Conservation (phyloP, 73 alveolate species). For the Paramecium primaurelia region DNA sequence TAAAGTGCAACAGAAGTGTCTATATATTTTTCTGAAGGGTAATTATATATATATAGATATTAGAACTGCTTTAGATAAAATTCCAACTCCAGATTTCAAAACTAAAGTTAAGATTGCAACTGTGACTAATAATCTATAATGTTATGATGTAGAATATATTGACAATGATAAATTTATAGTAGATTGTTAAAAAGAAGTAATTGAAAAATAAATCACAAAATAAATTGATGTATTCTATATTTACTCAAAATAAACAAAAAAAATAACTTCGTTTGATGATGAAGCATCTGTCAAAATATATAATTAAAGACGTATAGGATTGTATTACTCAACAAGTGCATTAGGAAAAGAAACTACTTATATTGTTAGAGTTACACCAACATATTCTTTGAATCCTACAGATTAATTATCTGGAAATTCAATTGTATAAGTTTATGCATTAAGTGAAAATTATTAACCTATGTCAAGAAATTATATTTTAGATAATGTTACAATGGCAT, state of each 20-base stretch:
- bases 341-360: not conserved
- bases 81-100: not conserved
- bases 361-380: slow-evolving; percentile 21
- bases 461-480: not conserved
- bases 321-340: not conserved
- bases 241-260: not conserved
- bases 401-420: not conserved
- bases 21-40: not conserved
- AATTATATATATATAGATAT: not conserved
- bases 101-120: not conserved
- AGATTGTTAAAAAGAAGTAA: not conserved
- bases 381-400: not conserved
- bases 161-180: not conserved
- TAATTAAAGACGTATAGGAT: not conserved
- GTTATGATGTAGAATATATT: slow-evolving; percentile 1
- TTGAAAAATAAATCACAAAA: not conserved
- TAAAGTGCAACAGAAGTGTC: not conserved
- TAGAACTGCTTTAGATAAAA: not conserved
- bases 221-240: slow-evolving; percentile 16
- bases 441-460: not conserved
- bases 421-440: not conserved
- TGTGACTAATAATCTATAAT: not conserved
- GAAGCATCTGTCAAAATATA: not conserved
- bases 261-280: not conserved
- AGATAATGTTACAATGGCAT: not conserved